Evolutionary conservation across 352 stramenopile genomes (phyloP).

Genomic region (Phytopythium oedochilum): DNA sequence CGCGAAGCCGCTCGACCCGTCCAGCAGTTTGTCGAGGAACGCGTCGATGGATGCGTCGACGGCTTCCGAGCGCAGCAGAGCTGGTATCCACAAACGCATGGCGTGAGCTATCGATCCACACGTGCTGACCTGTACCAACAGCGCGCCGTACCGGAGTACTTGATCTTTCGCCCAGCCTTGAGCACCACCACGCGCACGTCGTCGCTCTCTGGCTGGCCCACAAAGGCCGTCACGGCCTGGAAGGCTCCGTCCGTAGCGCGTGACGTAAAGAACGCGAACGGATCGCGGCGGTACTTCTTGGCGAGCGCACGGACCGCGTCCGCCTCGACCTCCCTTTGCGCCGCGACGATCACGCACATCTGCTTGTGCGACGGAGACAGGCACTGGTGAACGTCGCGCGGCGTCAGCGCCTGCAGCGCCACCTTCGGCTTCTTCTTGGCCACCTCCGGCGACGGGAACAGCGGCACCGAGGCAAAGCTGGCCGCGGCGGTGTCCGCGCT

Average conservation of each 20-base stretch:
- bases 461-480: conserved; percentile 26
- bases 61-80: conserved; percentile 21
- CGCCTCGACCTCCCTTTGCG: conserved; percentile 10
- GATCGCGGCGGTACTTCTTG: conserved; percentile 76
- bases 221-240: conserved; percentile 28
- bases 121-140: not conserved
- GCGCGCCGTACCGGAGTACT: conserved; percentile 45
- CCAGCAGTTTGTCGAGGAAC: conserved; percentile 64
- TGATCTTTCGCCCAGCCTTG: conserved; percentile 55
- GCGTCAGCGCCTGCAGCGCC: conserved; percentile 33
- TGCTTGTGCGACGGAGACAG: conserved; percentile 38
- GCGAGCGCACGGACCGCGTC: conserved; percentile 46
- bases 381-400: conserved; percentile 32
- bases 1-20: conserved; percentile 47
- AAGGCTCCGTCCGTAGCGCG: conserved; percentile 32
- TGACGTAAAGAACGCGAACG: conserved; percentile 53
- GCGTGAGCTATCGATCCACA: not conserved
- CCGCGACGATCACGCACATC: conserved; percentile 68
- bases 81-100: too few relatives aligned
- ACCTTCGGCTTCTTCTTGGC: conserved; percentile 68
- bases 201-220: conserved; percentile 14
- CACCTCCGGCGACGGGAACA: conserved; percentile 65
- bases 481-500: conserved; percentile 20
- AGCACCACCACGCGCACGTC: conserved; percentile 36
- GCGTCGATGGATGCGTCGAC: conserved; percentile 25